Base-by-base conservation (phyloP, 768 basidiomycete genomes). In the Russula olivacea region DNA sequence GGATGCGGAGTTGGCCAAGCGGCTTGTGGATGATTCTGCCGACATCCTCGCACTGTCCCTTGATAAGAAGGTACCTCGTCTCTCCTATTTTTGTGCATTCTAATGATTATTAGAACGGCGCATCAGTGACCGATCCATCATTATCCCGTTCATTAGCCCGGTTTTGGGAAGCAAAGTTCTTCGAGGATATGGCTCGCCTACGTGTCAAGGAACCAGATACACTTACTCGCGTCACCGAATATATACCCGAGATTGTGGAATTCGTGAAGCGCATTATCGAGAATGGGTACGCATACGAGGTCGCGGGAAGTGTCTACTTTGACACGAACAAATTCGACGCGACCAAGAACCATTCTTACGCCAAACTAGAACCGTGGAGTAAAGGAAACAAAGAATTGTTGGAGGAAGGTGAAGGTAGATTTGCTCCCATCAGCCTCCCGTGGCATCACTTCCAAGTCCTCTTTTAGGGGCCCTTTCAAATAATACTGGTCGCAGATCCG, bases 311-410 rank as follows among this genome's bases (percentile, higher is more conserved):
- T 73, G 85, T 98, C 32, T 98, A 95, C 75, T 98, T 98, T 69
- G 90, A 97, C 74, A 95, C 92, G 0, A 75, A 76, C 53, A 81
- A 82, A 43, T 98, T 96, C 68, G 91, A 96, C 72, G 80, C 81
- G 49, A 81, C 86, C 15, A 81, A 85, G 61, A 80, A 77, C 5
- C 95, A 98, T 70, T 77, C 83, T 61, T 99, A 98, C 70, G 94
- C 94, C 11, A 98, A 98, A 75, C 77, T 98, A 45, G 92, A 95
- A 71, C 95, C 97, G 4, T 93, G 93, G 87, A 95, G 89, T 72
- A 96, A 93, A 76, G 93, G 92, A 19, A 97, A 99, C 73, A 81
- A 85, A 60, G 91, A 93, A 61, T 74, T 96, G 28, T 76, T 98
- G 61, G 93, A 90, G 71, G 94, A 92, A 63, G 95, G 91, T 54